Evolutionary conservation across 2,329 filamentous ascomycete genomes (phyloP), one percentile per base, ranked within the genome.

Genomic region (Penicillium capsulatum): DNA sequence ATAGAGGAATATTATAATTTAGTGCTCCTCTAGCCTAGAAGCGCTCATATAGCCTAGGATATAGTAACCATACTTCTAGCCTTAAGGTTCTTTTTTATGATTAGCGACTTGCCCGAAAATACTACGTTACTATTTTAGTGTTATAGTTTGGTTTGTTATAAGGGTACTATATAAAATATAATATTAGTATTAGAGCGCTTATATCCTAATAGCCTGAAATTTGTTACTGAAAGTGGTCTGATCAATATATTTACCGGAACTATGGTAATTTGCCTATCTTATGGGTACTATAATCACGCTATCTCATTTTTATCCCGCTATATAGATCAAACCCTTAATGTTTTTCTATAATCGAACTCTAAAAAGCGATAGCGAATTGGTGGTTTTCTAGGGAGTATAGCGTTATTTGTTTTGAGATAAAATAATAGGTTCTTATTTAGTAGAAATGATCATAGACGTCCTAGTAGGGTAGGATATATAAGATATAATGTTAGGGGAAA

Each of bases 1-100:
- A 55, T 55, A 31, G 50, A 53, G 14, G 40, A 51, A 3, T 55
- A 55, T 39, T 38, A 47, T 10, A 43, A 53, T 30, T 32, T 50
- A 7, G 33, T 53, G 15, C 34, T 47, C 13, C 34, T 44, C 17
- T 19, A 53, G 17, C 17, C 36, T 4, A 45, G 50, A 22, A 46
- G 37, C 30, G 38, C 39, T 13, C 37, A 40, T 24, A 51, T 45
- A 31, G 52, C 47, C 2, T 31, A 38, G 17, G 52, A 55, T 22
- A 36, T 38, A 4, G 48, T 38, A 17, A 51, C 40, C 5, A 45
- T 33, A 8, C 17, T 55, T 1, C 36, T 55, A 9, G 24, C 42
- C 10, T 47, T 44, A 22, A 30, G 44, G 17, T 51, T 55, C 11
- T 53, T 31, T 22, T 54, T 54, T 35, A 13, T 40, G 1, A 7